phyloP scores from a whole-genome alignment of 73 alveolate species.

The Paramecium sonneborni region DNA sequence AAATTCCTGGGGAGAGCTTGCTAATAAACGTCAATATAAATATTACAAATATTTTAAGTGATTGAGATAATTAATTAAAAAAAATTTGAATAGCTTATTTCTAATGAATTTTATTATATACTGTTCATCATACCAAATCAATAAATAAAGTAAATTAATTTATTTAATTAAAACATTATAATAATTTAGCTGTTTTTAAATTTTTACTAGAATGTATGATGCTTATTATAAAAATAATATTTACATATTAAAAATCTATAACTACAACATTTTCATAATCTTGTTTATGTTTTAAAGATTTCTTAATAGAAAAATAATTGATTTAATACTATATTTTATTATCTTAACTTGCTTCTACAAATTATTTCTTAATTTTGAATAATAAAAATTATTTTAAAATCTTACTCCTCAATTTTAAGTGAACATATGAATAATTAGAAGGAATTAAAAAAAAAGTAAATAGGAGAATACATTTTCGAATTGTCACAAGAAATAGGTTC shows the following conservation, averaged over 20 bases:
- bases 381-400: not conserved
- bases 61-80: not conserved
- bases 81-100: not conserved
- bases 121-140: not conserved
- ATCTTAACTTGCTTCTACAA: not conserved
- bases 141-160: not conserved
- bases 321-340: not conserved
- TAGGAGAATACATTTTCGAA: slow-evolving; percentile 10
- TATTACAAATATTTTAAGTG: not conserved
- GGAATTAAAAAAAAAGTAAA: not conserved
- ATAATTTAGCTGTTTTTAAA: not conserved
- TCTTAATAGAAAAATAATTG: not conserved
- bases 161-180: not conserved
- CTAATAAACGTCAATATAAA: not conserved
- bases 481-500: not conserved
- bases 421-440: not conserved
- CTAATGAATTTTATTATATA: not conserved
- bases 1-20: not conserved
- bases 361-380: not conserved
- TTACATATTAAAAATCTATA: not conserved
- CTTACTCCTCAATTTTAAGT: not conserved
- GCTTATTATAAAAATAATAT: not conserved
- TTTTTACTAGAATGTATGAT: not conserved
- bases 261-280: not conserved
- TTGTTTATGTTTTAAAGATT: not conserved